Conservation (phyloP, 1,284 basidiomycete genomes). For the Fomitopsis betulina region DNA sequence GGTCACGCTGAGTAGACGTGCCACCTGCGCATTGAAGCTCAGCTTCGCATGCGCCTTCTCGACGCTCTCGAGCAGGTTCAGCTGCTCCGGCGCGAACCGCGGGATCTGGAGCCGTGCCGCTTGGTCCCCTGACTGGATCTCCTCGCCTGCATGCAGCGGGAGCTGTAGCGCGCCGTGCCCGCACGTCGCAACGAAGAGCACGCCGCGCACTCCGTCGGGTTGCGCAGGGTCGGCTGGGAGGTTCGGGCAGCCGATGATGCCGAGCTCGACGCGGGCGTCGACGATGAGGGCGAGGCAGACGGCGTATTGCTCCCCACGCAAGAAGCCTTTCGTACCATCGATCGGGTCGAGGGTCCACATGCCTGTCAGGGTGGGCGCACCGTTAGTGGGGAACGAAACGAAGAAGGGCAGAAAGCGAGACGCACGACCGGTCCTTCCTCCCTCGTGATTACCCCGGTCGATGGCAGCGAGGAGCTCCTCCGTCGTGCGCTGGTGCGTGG, state of each 20-base stretch:
- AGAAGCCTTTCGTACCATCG: conserved; percentile 93
- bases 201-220: conserved; percentile 64
- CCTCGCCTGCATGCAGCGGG: conserved; percentile 20
- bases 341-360: conserved; percentile 94
- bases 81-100: conserved; percentile 36
- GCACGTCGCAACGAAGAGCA: conserved; percentile 79
- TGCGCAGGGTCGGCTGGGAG: conserved; percentile 61
- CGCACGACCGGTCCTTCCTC: conserved; percentile 76
- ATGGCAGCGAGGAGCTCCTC: conserved; percentile 78
- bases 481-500: conserved; percentile 41
- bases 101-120: conserved; percentile 44
- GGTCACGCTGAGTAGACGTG: conserved; percentile 65
- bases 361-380: conserved; percentile 35
- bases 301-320: conserved; percentile 95
- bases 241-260: conserved; percentile 96
- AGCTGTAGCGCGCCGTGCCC: conserved; percentile 83
- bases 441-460: conserved; percentile 80
- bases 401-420: conserved; percentile 15
- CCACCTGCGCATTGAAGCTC: conserved; percentile 75
- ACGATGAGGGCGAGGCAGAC: conserved; percentile 92
- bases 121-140: conserved; percentile 22
- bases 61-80: conserved; percentile 88
- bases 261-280: conserved; percentile 80
- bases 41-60: conserved; percentile 93
- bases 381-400: background rate